These are phyloP conservation scores for Talaromyces pinophilus DNA, from an alignment of 2,329 filamentous ascomycete species.

Conservation along the genomic window DNA sequence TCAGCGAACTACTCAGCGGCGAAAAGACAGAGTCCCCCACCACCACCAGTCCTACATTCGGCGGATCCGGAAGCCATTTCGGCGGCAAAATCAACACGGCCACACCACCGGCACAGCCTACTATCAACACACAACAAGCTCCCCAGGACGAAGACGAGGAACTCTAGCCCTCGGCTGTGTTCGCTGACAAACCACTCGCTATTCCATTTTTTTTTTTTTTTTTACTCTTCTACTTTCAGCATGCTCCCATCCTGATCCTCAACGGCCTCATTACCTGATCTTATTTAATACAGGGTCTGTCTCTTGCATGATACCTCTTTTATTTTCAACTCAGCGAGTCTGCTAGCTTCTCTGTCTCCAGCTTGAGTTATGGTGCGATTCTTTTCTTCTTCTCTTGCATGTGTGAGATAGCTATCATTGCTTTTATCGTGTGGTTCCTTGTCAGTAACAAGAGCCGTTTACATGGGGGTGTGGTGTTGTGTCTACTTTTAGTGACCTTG, in stretches of 20 bases:
- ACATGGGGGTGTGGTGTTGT: neutral
- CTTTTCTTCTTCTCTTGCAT: neutral
- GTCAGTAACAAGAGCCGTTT: neutral
- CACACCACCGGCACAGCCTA: neutral
- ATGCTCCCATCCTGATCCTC: neutral
- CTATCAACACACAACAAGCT: conserved; percentile 1
- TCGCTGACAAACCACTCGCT: conserved; percentile 1
- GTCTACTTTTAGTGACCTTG: neutral
- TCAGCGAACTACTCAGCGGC: conserved; percentile 37
- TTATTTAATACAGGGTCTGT: conserved; percentile 1
- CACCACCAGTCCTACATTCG: conserved; percentile 23
- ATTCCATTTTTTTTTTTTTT: neutral
- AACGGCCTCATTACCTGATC: neutral
- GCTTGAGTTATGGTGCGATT: neutral
- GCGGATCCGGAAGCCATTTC: conserved; percentile 21
- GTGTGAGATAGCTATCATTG: neutral
- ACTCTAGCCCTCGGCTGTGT: conserved; percentile 14
- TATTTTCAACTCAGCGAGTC: neutral
- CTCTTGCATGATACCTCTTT: conserved; percentile 15
- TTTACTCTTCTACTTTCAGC: neutral
- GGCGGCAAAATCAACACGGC: conserved; percentile 21
- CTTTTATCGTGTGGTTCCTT: neutral
- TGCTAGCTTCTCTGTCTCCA: neutral
- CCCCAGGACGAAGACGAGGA: conserved; percentile 18
- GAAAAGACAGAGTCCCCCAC: conserved; percentile 8